Evolutionary conservation across 164 flowering plant species (phyloP).

Genomic region (Liquidambar formosana): DNA sequence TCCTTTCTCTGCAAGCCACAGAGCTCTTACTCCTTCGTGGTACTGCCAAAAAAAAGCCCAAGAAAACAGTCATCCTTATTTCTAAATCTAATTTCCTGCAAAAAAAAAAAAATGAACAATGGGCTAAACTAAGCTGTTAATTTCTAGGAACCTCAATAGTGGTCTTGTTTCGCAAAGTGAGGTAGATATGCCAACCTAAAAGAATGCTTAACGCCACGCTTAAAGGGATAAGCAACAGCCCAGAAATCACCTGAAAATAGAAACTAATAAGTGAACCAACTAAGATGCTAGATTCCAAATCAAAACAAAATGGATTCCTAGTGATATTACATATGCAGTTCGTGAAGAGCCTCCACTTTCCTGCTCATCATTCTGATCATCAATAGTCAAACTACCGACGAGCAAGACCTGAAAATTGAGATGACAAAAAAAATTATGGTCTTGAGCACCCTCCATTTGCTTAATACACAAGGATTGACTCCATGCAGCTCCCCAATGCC

Average conservation of each 20-base stretch:
- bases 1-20: conserved; percentile 94
- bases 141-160: conserved; percentile 80
- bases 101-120: not conserved
- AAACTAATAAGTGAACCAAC: not conserved
- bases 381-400: conserved; percentile 56
- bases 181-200: conserved; percentile 83
- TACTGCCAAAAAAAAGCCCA: conserved; percentile 49
- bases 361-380: conserved; percentile 43
- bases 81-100: not conserved
- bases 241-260: conserved; percentile 65
- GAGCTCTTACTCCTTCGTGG: conserved; percentile 97
- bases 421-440: not conserved
- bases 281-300: not conserved
- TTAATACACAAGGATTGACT: not conserved
- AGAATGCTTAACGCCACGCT: conserved; percentile 66
- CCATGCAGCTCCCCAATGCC: not conserved
- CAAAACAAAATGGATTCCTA: conserved; percentile 1
- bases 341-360: conserved; percentile 50
- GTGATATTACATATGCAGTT: conserved; percentile 54
- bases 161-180: conserved; percentile 77
- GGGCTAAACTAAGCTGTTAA: not conserved
- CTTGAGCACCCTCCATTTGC: not conserved
- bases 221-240: conserved; percentile 62
- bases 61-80: not conserved
- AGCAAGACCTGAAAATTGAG: conserved; percentile 59